phyloP scores from a whole-genome alignment of 805 yeast genomes.

The Wickerhamiella siamensis region DNA sequence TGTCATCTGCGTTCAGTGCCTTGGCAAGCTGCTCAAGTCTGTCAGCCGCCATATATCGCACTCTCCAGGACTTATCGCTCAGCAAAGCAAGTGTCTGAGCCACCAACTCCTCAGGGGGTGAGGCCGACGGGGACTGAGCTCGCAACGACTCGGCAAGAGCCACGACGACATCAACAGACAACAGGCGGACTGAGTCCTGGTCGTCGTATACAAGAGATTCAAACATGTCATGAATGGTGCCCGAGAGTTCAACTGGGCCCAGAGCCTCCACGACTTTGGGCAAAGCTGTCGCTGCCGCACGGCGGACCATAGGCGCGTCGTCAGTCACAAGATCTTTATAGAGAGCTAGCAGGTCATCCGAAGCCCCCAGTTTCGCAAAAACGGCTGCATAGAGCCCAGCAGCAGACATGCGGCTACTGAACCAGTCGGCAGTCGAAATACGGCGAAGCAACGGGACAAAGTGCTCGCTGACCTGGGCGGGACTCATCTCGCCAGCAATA shows the following conservation, averaged over 20 bases:
- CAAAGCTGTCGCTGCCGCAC: conserved; percentile 78
- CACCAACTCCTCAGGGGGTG: conserved; percentile 19
- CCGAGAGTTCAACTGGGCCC: conserved; percentile 25
- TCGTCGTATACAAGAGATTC: conserved; percentile 62
- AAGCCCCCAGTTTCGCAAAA: conserved; percentile 24
- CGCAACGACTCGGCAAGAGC: conserved; percentile 41
- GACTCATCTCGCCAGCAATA: conserved; percentile 46
- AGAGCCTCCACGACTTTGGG: conserved; percentile 58
- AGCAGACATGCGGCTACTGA: conserved; percentile 78
- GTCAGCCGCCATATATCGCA: conserved; percentile 96
- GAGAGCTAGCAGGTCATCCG: conserved; percentile 49
- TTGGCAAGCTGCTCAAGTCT: conserved; percentile 61
- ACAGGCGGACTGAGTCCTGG: conserved; percentile 88
- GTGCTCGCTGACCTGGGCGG: conserved; percentile 45
- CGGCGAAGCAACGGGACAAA: conserved; percentile 66
- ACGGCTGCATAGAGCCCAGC: conserved; percentile 75
- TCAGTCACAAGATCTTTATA: conserved; percentile 65
- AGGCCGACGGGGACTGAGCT: background rate
- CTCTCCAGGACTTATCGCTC: conserved; percentile 93
- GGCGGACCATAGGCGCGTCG: conserved; percentile 95
- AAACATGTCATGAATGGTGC: conserved; percentile 67
- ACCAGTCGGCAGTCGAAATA: conserved; percentile 85
- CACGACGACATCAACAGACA: conserved; percentile 76
- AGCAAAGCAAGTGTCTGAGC: conserved; percentile 51
- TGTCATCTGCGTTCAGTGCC: conserved; percentile 43